phyloP scores from a whole-genome alignment of 2,329 filamentous ascomycete species.

The Fusarium miscanthi region DNA sequence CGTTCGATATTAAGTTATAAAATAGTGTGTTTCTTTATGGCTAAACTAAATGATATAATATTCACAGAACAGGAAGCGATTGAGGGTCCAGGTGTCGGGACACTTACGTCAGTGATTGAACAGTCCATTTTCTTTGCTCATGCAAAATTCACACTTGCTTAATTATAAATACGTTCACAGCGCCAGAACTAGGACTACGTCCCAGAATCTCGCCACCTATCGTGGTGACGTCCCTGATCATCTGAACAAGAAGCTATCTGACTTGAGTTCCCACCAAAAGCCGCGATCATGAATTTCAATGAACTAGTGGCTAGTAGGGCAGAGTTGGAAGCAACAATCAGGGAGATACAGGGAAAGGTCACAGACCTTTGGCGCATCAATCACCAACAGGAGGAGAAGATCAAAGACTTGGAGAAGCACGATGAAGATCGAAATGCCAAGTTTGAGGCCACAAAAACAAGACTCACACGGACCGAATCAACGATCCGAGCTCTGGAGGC shows the following conservation, averaged over 20 bases:
- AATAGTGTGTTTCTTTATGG: too few relatives aligned
- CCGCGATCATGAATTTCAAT: neutral
- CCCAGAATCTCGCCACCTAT: neutral
- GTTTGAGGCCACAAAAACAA: too few relatives aligned
- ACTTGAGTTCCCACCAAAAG: too few relatives aligned
- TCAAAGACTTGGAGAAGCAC: neutral
- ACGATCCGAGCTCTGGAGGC: neutral
- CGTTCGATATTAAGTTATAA: rapidly evolving
- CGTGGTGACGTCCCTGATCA: too few relatives aligned
- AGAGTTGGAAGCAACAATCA: neutral
- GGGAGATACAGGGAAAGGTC: neutral
- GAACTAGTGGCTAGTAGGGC: neutral
- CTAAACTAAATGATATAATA: rapidly evolving
- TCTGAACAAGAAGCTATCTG: too few relatives aligned
- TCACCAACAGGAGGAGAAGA: neutral
- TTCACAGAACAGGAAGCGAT: neutral
- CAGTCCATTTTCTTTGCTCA: neutral
- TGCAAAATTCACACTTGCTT: rapidly evolving
- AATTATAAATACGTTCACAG: neutral
- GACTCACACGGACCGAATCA: rapidly evolving
- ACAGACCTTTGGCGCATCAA: neutral
- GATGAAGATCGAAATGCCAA: too few relatives aligned
- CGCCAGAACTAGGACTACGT: neutral
- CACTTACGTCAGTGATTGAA: rapidly evolving
- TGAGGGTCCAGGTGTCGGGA: rapidly evolving